These are phyloP conservation scores for Fusarium pseudocircinatum DNA, from an alignment of 2,329 filamentous ascomycete genomes.

Conservation along the genomic window DNA sequence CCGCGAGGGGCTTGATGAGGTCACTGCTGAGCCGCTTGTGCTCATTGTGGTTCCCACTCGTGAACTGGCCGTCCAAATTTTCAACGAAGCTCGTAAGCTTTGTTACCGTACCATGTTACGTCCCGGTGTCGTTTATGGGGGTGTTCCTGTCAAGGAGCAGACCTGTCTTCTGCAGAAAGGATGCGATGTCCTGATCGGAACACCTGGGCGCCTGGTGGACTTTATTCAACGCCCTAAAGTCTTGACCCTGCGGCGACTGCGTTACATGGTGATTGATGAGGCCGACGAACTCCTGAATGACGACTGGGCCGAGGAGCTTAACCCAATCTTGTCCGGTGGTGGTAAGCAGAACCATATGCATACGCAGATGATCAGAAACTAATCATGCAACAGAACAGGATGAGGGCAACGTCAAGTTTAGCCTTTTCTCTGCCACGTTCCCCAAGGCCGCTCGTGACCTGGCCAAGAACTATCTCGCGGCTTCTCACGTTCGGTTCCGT, in stretches of 20 bases:
- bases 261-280: constrained; percentile 88
- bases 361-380: constrained; percentile 30
- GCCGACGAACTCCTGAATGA: constrained; percentile 89
- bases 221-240: constrained; percentile 78
- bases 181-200: constrained; percentile 89
- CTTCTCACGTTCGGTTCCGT: constrained; percentile 80
- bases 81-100: constrained; percentile 90
- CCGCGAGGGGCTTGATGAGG: constrained; percentile 56
- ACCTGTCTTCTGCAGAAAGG: constrained; percentile 79
- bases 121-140: constrained; percentile 89
- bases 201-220: constrained; percentile 85
- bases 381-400: constrained; percentile 70
- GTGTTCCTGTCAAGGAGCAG: constrained; percentile 76
- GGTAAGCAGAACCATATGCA: constrained; percentile 64
- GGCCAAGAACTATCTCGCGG: constrained; percentile 78
- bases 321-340: constrained; percentile 79
- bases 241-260: constrained; percentile 78
- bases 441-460: constrained; percentile 80
- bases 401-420: constrained; percentile 72
- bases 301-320: constrained; percentile 82
- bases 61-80: constrained; percentile 93
- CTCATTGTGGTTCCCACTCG: constrained; percentile 87
- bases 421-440: constrained; percentile 97
- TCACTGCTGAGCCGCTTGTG: constrained; percentile 86
- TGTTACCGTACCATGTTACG: constrained; percentile 96